Conservation (phyloP, 805 yeast genomes). For the Metschnikowia sp. region DNA sequence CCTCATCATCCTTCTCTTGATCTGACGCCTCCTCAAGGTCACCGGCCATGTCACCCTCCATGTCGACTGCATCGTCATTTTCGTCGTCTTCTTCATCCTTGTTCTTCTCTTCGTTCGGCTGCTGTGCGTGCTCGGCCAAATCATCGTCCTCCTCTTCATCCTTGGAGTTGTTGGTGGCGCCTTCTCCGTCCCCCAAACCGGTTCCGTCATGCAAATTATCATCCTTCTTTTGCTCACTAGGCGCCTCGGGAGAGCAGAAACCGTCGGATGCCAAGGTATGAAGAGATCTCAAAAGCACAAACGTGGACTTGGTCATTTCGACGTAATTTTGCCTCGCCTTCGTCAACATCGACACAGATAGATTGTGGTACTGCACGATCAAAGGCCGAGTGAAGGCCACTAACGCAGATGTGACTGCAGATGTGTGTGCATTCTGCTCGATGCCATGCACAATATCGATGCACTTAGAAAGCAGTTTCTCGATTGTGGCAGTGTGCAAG, state of each 20-base stretch:
- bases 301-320: constrained; percentile 59
- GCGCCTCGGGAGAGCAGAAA: constrained; percentile 88
- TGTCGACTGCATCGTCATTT: constrained; percentile 85
- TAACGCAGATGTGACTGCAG: constrained; percentile 44
- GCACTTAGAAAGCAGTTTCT: constrained; percentile 31
- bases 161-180: constrained; percentile 74
- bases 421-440: constrained; percentile 36
- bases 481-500: constrained; percentile 39
- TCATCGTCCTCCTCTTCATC: constrained; percentile 93
- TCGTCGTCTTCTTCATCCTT: constrained; percentile 59
- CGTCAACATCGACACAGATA: constrained; percentile 42
- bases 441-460: constrained; percentile 31
- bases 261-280: constrained; percentile 70
- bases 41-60: constrained; percentile 98
- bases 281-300: constrained; percentile 52
- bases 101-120: constrained; percentile 65
- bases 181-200: constrained; percentile 90
- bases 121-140: constrained; percentile 71
- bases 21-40: constrained; percentile 75
- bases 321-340: constrained; percentile 48
- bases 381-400: constrained; percentile 61
- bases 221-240: constrained; percentile 57
- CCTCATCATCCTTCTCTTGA: constrained; percentile 53
- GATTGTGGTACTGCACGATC: constrained; percentile 52
- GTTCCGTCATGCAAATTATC: constrained; percentile 78